Evolutionary conservation across 768 basidiomycete genomes (phyloP).

Genomic region (Psilocybe azurescens): DNA sequence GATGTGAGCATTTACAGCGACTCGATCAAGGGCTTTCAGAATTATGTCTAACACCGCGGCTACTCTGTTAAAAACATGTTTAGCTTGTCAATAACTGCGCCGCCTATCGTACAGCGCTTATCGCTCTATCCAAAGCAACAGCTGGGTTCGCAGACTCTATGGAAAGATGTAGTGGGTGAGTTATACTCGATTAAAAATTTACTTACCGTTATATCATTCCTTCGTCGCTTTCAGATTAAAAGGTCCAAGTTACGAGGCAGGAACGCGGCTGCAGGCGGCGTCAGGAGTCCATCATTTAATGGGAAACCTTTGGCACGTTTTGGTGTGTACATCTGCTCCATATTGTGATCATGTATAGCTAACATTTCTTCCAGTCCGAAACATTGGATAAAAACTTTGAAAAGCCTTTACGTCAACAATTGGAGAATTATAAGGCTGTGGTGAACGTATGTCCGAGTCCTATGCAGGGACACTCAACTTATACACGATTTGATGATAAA

Average conservation of each 20-base stretch:
- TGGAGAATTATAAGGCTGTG: slow-evolving; percentile 78
- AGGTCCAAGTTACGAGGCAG: slow-evolving; percentile 80
- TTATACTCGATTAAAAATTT: slow-evolving; percentile 16
- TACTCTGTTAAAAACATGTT: background rate
- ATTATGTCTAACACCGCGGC: background rate
- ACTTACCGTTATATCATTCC: background rate
- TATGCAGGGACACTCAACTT: background rate
- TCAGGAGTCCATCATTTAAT: slow-evolving; percentile 91
- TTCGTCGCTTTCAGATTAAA: slow-evolving; percentile 56
- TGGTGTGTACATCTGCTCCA: slow-evolving; percentile 54
- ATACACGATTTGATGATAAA: slow-evolving; percentile 5
- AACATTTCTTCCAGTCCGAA: slow-evolving; percentile 61
- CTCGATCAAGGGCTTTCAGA: background rate
- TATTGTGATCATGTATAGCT: slow-evolving; percentile 5
- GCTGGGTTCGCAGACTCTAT: slow-evolving; percentile 87
- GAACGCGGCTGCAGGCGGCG: slow-evolving; percentile 82
- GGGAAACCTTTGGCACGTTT: slow-evolving; percentile 90
- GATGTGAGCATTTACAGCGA: slow-evolving; percentile 55
- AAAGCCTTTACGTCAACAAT: slow-evolving; percentile 83
- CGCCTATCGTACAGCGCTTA: slow-evolving; percentile 79
- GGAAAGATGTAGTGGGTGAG: slow-evolving; percentile 83
- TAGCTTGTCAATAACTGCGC: slow-evolving; percentile 81
- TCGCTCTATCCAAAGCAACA: slow-evolving; percentile 82
- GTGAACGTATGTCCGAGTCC: slow-evolving; percentile 56
- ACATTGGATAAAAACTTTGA: slow-evolving; percentile 89